Evolutionary conservation across 2,329 filamentous ascomycete species (phyloP).

Genomic region (Penicillium psychrosexuale): DNA sequence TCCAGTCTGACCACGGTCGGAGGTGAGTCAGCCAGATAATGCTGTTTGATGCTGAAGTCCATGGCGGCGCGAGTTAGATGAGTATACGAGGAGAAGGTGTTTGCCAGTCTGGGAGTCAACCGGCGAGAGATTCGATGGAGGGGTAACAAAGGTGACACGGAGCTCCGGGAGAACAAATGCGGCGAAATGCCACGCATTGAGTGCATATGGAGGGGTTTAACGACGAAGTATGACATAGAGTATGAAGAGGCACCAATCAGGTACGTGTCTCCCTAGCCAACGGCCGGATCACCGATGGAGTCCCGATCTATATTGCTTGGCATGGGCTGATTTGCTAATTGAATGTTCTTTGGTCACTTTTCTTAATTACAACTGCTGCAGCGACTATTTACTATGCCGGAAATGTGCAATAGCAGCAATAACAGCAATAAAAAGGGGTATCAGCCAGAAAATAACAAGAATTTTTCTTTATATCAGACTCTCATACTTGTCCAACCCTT

Average conservation of each 20-base stretch:
- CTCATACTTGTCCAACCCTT: constrained; percentile 55
- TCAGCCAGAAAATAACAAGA: constrained; percentile 9
- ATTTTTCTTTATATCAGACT: constrained; percentile 48
- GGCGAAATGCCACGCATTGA: constrained; percentile 22
- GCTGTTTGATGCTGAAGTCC: constrained; percentile 47
- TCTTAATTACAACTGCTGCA: background rate
- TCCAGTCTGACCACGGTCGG: constrained; percentile 83
- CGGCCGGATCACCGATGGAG: constrained; percentile 8
- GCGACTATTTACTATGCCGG: constrained; percentile 3
- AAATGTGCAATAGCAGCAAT: background rate
- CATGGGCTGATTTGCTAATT: background rate
- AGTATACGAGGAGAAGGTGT: constrained; percentile 13
- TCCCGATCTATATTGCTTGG: constrained; percentile 1
- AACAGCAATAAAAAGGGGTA: constrained; percentile 5
- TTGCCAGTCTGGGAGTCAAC: constrained; percentile 8
- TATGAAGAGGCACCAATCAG: constrained; percentile 17
- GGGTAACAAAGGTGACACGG: constrained; percentile 20
- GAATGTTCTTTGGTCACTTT: background rate
- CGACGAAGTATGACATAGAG: constrained; percentile 20
- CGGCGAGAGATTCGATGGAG: constrained; percentile 10
- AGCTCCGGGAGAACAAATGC: constrained; percentile 17
- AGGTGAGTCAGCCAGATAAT: constrained; percentile 88
- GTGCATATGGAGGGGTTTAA: constrained; percentile 14
- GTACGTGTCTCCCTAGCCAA: constrained; percentile 2
- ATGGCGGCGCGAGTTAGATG: constrained; percentile 25